phyloP scores from a whole-genome alignment of 2,329 filamentous ascomycete species.

The Macroventuria anomochaeta region DNA sequence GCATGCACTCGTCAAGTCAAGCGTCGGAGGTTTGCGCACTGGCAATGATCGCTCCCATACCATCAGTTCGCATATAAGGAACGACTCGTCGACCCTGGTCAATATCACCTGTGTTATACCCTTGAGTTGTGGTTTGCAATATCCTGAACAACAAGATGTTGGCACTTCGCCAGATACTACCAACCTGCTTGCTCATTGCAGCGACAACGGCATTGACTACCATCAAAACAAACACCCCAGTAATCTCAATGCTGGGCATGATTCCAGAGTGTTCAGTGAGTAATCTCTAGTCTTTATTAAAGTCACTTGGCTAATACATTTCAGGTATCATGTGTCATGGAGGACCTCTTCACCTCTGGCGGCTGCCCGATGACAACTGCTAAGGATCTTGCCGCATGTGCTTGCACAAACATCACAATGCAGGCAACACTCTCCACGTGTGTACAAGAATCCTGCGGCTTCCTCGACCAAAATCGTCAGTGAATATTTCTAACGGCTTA shows the following conservation, averaged over 20 bases:
- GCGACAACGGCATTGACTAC: slow-evolving; percentile 1
- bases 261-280: slow-evolving; percentile 19
- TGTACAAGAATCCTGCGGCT: slow-evolving; percentile 17
- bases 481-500: background rate
- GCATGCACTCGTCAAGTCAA: background rate
- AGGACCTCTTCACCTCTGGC: slow-evolving; percentile 15
- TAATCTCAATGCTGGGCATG: slow-evolving; percentile 18
- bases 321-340: slow-evolving; percentile 19
- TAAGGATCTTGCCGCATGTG: slow-evolving; percentile 13
- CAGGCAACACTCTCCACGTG: slow-evolving; percentile 17
- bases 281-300: background rate
- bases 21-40: background rate
- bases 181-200: slow-evolving; percentile 1
- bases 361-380: slow-evolving; percentile 21
- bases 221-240: slow-evolving; percentile 8
- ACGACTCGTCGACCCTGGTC: background rate
- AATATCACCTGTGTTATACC: background rate
- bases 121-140: background rate
- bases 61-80: slow-evolving; percentile 4
- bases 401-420: slow-evolving; percentile 16
- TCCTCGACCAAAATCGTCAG: slow-evolving; percentile 13
- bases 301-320: background rate
- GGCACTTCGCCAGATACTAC: background rate
- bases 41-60: background rate
- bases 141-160: background rate